Evolutionary conservation across 768 basidiomycete species (phyloP).

Genomic region (Mycena chlorophos): DNA sequence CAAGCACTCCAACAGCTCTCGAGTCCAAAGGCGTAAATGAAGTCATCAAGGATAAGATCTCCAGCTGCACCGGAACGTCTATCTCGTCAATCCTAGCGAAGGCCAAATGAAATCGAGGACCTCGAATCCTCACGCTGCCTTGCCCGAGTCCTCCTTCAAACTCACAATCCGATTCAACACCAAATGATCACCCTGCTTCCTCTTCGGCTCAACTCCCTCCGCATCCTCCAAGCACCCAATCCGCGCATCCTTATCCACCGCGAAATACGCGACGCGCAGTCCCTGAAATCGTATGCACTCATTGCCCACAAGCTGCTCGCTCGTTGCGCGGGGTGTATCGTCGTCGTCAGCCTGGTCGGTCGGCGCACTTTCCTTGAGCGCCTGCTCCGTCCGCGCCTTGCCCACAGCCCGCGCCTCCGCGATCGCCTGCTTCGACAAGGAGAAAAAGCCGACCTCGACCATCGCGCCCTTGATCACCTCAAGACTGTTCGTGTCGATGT

Average conservation of each 20-base stretch:
- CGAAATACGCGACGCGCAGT: conserved; percentile 91
- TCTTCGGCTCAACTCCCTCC: conserved; percentile 40
- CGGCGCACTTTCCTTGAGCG: conserved; percentile 46
- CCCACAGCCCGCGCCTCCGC: conserved; percentile 67
- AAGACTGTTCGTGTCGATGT: conserved; percentile 81
- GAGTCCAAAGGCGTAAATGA: no score
- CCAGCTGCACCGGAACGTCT: no score
- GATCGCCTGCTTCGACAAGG: conserved; percentile 69
- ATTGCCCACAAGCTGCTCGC: conserved; percentile 80
- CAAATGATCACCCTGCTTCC: conserved; percentile 72
- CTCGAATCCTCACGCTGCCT: conserved; percentile 30
- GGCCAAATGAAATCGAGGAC: no score
- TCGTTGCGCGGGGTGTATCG: conserved; percentile 73
- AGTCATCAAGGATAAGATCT: no score
- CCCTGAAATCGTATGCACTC: conserved; percentile 98
- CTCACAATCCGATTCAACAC: conserved; percentile 91
- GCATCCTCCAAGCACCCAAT: conserved; percentile 63
- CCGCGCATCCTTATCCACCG: conserved; percentile 83
- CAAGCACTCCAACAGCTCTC: no score
- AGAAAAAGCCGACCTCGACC: conserved; percentile 88
- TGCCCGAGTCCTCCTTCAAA: conserved; percentile 92
- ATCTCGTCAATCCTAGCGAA: no score
- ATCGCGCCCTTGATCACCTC: conserved; percentile 80
- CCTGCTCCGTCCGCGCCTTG: conserved; percentile 59
- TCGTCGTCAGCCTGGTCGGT: conserved; percentile 41